Base-by-base conservation (phyloP, 2,329 filamentous ascomycete species). In the Venturia nashicola region DNA sequence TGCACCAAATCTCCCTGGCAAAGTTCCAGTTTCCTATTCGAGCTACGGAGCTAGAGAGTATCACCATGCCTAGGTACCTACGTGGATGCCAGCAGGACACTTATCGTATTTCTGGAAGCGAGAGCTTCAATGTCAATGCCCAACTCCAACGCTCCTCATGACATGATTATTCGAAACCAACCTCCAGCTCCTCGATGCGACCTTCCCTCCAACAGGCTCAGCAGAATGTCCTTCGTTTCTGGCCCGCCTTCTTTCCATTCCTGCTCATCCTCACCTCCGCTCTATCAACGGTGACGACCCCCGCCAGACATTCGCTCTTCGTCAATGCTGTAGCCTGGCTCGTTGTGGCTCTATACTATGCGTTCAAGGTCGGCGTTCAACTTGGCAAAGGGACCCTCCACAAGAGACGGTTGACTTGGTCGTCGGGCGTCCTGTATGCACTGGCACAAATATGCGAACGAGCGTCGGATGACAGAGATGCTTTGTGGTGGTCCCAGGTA, bases 401-500 rank as follows among this genome's bases (percentile, higher is more conserved):
- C 63, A 71, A 71, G 64, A 66, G 65, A 57, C 71, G 63, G 51
- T 68, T 69, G 9, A 70, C 68, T 65, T 78, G 76, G 77, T 68
- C 72, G 23, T 76, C 76, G 5, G 78, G 77, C 43, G 72, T 67
- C 11, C 70, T 78, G 61, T 70, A 79, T 44, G 76, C 74, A 12
- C 67, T 80, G 61, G 72, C 75, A 32, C 70, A 71, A 46, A 70
- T 79, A 44, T 79, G 77, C 70, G 77, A 79, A 66, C 68, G 77
- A 63, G 73, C 73, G 23, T 74, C 76, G n/a, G 73, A 74, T 67
- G 76, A 78, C 66, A 74, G 73, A 61, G 71, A 74, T 65, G 75
- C 74, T 48, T 73, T 77, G n/a, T 76, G 76, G 73, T 75, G 75
- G 71, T 75, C 75, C 27, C 78, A 80, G 75, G 78, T 79, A 66